Evolutionary conservation across 768 basidiomycete species (phyloP), one percentile per base, ranked within the genome.

Genomic region (Rhodocollybia butyracea): DNA sequence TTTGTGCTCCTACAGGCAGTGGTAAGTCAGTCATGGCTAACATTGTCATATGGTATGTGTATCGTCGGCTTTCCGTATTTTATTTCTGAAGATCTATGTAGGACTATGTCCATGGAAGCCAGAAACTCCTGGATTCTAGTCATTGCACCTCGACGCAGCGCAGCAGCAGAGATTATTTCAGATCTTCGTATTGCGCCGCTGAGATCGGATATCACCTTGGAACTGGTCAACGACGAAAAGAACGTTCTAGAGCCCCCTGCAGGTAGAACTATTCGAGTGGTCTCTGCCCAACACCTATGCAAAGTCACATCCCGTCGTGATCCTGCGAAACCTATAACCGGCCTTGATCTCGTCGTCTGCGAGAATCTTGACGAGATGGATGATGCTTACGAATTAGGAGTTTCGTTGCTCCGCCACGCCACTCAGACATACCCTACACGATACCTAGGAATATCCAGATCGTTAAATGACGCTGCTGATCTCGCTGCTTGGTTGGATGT

Each of bases 311-410:
- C 64, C 8, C 61, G 68, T 24, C 63, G 67, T 29, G 63, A 67
- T 47, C 61, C 66, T 11, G 61, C 60, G 30, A 45, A 54, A 11
- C 58, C 70, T n/a, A 56, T 76, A 19, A 67, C 59, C 4, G 75
- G 74, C 40, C 75, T 94, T 21, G 73, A 79, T 59, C 67, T 96
- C 31, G 82, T 95, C 30, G 64, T 98, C 3, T 88, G 89, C 57
- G 94, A 98, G 59, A 86, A 88, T 62, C 72, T 99, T 17, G 91
- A 98, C 62, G 82, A 89, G 29, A 76, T 99, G 53, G 85, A 93
- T 65, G 71, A 84, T 17, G 70, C 73, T 2, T 97, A 95, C 70
- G 97, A 99, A 66, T 78, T 97, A 3, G 83, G 79, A 4, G 65
- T 96, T n/a, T 83, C 94, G 2, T 72, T 89, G 6, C 75, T 92